These are phyloP conservation scores for Paramecium sexaurelia DNA, from an alignment of 73 alveolate genomes.

Conservation along the genomic window DNA sequence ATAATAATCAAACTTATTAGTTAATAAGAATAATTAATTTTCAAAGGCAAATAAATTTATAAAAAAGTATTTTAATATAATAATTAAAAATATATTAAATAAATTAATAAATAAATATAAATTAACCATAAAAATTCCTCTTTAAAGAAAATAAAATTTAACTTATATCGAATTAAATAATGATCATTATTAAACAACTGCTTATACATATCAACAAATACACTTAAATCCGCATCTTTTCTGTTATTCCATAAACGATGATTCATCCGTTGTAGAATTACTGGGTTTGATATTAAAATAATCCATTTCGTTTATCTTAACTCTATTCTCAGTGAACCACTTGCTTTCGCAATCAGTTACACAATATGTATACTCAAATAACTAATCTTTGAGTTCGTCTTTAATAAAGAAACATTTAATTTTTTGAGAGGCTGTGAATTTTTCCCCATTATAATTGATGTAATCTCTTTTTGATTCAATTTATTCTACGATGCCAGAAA, in stretches of 20 bases:
- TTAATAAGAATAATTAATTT: too few relatives aligned
- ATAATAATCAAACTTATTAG: too few relatives aligned
- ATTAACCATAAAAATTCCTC: too few relatives aligned
- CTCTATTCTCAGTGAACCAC: not conserved
- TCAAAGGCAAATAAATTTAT: too few relatives aligned
- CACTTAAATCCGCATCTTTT: slow-evolving; percentile 9
- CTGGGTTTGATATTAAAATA: not conserved
- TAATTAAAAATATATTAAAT: too few relatives aligned
- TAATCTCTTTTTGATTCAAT: not conserved
- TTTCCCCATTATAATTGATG: not conserved
- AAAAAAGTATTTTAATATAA: too few relatives aligned
- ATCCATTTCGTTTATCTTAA: not conserved
- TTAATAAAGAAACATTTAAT: not conserved
- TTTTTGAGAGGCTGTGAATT: not conserved
- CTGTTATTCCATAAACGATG: not conserved
- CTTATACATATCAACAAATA: not conserved
- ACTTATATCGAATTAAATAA: not conserved
- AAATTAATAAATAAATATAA: too few relatives aligned
- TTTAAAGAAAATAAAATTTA: too few relatives aligned
- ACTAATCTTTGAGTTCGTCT: not conserved
- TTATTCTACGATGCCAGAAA: not conserved
- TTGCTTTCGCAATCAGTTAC: not conserved
- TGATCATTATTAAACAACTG: not conserved
- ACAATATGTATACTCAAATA: not conserved
- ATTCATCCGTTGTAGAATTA: not conserved